Conservation (phyloP, 345 rosid species). For the Sisymbrium irio region DNA sequence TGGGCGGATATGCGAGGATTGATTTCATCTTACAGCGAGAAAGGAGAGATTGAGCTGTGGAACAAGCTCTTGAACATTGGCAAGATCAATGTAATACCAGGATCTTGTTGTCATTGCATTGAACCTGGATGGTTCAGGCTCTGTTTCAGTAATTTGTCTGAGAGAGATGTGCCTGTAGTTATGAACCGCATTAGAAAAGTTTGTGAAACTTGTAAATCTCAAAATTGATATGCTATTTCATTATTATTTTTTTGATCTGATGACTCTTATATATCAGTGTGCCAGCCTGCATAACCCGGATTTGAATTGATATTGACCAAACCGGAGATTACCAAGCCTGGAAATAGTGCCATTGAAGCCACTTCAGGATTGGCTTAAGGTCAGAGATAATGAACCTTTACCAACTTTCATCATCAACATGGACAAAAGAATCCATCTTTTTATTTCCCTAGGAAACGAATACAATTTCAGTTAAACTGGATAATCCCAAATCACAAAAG, state of each 20-base stretch:
- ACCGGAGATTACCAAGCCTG: too few species aligned
- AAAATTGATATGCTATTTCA: constrained; percentile 41
- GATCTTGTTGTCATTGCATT: constrained; percentile 87
- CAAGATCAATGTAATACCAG: constrained; percentile 74
- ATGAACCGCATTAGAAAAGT: constrained; percentile 59
- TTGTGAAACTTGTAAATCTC: constrained; percentile 61
- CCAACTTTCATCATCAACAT: too few species aligned
- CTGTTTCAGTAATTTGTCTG: constrained; percentile 64
- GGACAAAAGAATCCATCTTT: too few species aligned
- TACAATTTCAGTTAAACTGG: constrained; percentile 5
- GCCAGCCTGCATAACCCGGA: not conserved
- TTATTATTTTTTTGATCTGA: constrained; percentile 8
- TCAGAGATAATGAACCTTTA: too few species aligned
- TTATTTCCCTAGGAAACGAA: not conserved
- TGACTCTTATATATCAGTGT: not conserved
- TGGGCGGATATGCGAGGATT: constrained; percentile 89
- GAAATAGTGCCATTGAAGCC: too few species aligned
- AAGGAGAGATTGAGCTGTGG: constrained; percentile 94
- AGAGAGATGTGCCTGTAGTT: constrained; percentile 60
- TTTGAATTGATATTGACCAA: too few species aligned
- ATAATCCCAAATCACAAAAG: constrained; percentile 13
- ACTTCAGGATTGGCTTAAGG: too few species aligned
- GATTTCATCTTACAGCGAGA: constrained; percentile 68
- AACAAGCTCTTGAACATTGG: constrained; percentile 69
- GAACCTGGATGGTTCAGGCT: constrained; percentile 94